These are phyloP conservation scores for Leccinum boreale DNA, from an alignment of 768 basidiomycete genomes.

Conservation along the genomic window DNA sequence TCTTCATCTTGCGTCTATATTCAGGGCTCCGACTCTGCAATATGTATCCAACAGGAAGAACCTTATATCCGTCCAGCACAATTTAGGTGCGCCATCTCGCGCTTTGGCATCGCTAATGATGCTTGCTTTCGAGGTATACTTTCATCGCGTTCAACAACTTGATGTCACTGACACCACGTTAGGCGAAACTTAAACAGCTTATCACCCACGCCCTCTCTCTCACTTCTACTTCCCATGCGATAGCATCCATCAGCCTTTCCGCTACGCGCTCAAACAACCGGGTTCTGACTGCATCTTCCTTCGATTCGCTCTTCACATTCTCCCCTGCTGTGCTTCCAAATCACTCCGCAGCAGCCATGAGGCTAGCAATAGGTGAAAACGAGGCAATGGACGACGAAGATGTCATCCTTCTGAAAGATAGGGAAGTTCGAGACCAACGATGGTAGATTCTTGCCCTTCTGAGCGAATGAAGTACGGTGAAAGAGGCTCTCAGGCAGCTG, in stretches of 20 bases:
- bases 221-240: constrained; percentile 71
- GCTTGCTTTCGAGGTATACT: constrained; percentile 40
- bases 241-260: constrained; percentile 67
- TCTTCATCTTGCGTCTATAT: constrained; percentile 62
- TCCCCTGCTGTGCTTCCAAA: constrained; percentile 78
- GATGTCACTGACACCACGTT: background rate
- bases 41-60: constrained; percentile 79
- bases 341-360: constrained; percentile 73
- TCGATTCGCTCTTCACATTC: constrained; percentile 75
- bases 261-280: constrained; percentile 35
- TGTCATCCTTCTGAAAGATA: constrained; percentile 51
- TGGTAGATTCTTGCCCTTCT: constrained; percentile 80
- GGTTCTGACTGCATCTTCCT: constrained; percentile 64
- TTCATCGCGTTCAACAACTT: background rate
- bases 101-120: constrained; percentile 67
- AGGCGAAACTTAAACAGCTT: constrained; percentile 83
- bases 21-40: constrained; percentile 68
- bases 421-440: constrained; percentile 63
- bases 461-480: constrained; percentile 68
- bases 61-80: constrained; percentile 77
- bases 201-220: constrained; percentile 77
- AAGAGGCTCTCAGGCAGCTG: constrained; percentile 48
- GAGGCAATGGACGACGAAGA: constrained; percentile 46
- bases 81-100: constrained; percentile 56
- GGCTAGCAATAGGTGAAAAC: constrained; percentile 55